Conservation (phyloP, 2,329 filamentous ascomycete species). For the Aspergillus pseudoglaucus region DNA sequence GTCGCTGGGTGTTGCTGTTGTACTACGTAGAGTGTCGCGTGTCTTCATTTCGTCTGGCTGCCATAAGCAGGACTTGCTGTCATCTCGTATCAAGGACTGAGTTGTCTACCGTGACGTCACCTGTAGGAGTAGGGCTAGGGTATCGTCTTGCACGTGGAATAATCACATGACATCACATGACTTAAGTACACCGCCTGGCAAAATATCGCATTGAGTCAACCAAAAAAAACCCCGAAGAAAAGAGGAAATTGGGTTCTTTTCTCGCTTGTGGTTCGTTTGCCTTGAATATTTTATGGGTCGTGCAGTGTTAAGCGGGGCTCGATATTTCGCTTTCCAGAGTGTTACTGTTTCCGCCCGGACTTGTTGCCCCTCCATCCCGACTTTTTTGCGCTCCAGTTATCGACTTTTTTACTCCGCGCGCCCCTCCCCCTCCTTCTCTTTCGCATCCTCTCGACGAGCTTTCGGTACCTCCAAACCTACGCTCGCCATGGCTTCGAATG, state of each 20-base stretch:
- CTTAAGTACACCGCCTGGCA: slow-evolving; percentile 21
- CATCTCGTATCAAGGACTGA: not conserved
- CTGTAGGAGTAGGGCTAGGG: slow-evolving; percentile 9
- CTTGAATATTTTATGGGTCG: slow-evolving; percentile 30
- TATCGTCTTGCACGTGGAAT: not conserved
- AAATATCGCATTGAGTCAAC: slow-evolving; percentile 23
- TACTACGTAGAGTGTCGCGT: too few relatives aligned
- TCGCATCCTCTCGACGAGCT: slow-evolving; percentile 4
- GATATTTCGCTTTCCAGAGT: slow-evolving; percentile 20
- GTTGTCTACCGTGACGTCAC: slow-evolving; percentile 12
- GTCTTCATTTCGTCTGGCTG: too few relatives aligned
- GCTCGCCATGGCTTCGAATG: slow-evolving; percentile 27
- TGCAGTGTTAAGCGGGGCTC: slow-evolving; percentile 34
- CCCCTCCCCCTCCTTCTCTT: slow-evolving; percentile 7
- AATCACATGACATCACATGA: slow-evolving; percentile 12
- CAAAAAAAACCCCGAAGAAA: slow-evolving; percentile 18
- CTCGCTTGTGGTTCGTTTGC: slow-evolving; percentile 12
- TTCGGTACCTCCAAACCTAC: slow-evolving; percentile 7
- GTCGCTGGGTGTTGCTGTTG: not conserved
- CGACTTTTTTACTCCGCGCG: slow-evolving; percentile 3
- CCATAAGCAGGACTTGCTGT: not conserved
- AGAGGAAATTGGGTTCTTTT: slow-evolving; percentile 20
- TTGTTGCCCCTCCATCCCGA: not conserved
- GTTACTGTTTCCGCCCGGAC: slow-evolving; percentile 8
- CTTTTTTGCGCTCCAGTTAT: not conserved